Percentiles rank a stretch among this genome's conserved stretches.
Evolutionary conservation across 1,284 basidiomycete genomes (phyloP).

Genomic region (Trichosporon faecale): DNA sequence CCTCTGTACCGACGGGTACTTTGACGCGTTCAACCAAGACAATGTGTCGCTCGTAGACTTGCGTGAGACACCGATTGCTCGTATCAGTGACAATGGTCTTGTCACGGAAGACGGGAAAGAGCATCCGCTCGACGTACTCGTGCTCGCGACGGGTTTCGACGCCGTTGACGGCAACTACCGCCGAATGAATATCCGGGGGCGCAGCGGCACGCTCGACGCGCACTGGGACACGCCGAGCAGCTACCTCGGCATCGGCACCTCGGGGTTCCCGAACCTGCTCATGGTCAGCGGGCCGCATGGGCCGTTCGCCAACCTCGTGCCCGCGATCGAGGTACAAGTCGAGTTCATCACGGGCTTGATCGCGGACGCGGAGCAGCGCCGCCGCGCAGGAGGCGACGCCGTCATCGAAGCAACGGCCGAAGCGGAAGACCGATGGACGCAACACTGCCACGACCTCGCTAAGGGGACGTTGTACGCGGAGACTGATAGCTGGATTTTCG

Average conservation of each 20-base stretch:
- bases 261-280: constrained; percentile 19
- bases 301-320: constrained; percentile 19
- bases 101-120: constrained; percentile 14
- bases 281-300: constrained; percentile 22
- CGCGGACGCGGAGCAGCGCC: background rate
- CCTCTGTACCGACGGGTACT: constrained; percentile 20
- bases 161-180: constrained; percentile 21
- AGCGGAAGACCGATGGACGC: constrained; percentile 15
- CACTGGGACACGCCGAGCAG: constrained; percentile 16
- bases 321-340: constrained; percentile 21
- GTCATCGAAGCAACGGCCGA: background rate
- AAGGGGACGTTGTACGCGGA: constrained; percentile 15
- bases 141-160: constrained; percentile 23
- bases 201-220: constrained; percentile 14
- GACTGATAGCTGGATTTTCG: constrained; percentile 21
- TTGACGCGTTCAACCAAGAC: constrained; percentile 20
- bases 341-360: constrained; percentile 15
- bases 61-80: constrained; percentile 16
- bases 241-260: constrained; percentile 19
- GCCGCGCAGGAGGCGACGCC: background rate
- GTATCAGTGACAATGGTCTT: constrained; percentile 3
- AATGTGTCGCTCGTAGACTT: constrained; percentile 20
- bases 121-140: constrained; percentile 19
- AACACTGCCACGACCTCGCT: constrained; percentile 12
- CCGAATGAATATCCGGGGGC: constrained; percentile 16